Base-by-base conservation (phyloP, 2,329 filamentous ascomycete genomes). In the Colletotrichum melonis region DNA sequence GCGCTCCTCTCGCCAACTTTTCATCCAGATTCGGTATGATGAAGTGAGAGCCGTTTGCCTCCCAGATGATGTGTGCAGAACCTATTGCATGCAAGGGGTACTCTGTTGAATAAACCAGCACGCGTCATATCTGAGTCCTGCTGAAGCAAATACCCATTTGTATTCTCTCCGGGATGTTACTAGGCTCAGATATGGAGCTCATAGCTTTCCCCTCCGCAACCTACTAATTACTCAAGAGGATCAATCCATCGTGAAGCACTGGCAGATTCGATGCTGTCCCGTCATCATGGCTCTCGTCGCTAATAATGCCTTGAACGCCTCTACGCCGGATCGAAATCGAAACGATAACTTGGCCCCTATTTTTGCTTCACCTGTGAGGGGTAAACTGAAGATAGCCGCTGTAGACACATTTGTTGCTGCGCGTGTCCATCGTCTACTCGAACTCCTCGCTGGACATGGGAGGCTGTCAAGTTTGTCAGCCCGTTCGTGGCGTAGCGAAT, bases 11-110 rank as follows among this genome's bases (percentile, higher is more conserved):
- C 73, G 88, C 90, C 63, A 92, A 92, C 73, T 90, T 95, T 78
- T 93, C 92, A n/a, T 93, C 92, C 38, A 89, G 93, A 75, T 94
- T 95, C 78, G 93, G 92, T 62, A 91, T 93, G 84, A 88, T 88
- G 73, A 83, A 87, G 80, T 84, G 80, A 83, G 28, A 38, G 11
- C 26, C 4, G 14, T 12, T 26, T 35, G 49, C 65, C 54, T 26
- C 8, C 4, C 24, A 16, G 26, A 16, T 24, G n/a, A 16, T 32
- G 12, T 14, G 3, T 24, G 22, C n/a, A 16, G 7, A 24, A 46
- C 12, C 5, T 56, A 19, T 35, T 24, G 38, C 14, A 12, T 56
- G 54, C 32, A 26, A 19, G 26, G 7, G 26, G 12, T 26, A 28
- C 5, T 16, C 22, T 24, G 22, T 26, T 56, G 11, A 12, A 26